A percentile compares a stretch with the other conserved stretches of the same genome.
Conservation (phyloP, 169 alveolate species). For the Cryptosporidium tyzzeri region DNA sequence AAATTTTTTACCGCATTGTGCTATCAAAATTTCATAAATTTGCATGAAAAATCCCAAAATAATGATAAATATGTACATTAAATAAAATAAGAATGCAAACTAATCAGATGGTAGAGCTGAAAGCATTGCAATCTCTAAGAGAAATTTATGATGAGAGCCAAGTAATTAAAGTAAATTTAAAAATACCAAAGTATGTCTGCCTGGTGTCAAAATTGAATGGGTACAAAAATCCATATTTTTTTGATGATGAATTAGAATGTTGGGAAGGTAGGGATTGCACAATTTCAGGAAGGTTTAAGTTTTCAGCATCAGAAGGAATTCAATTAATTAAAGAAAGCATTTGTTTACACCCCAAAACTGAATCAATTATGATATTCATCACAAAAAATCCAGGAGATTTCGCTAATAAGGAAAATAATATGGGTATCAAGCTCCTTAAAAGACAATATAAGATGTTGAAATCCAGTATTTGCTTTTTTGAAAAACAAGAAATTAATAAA, state of each 20-base stretch:
- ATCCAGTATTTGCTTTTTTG: conserved; percentile 4
- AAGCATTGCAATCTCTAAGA: conserved; percentile 40
- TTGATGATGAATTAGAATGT: conserved; percentile 45
- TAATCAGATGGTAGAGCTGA: conserved; percentile 42
- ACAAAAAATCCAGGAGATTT: conserved; percentile 12
- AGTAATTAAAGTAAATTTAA: conserved; percentile 8
- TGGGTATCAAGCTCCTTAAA: conserved; percentile 27
- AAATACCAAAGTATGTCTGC: conserved; percentile 27
- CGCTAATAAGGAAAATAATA: conserved; percentile 1
- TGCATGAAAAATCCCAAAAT: conserved; percentile 7
- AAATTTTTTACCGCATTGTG: conserved; percentile 35
- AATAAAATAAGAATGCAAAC: conserved; percentile 29
- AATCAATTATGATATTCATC: conserved; percentile 10
- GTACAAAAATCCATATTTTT: conserved; percentile 49
- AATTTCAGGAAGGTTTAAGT: conserved; percentile 52
- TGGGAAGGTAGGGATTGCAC: conserved; percentile 70
- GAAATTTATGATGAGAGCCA: conserved; percentile 33
- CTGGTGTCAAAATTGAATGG: conserved; percentile 50
- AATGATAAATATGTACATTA: background rate
- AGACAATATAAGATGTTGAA: conserved; percentile 38
- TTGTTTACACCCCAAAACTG: conserved; percentile 1
- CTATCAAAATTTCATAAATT: conserved; percentile 2
- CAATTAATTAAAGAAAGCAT: conserved; percentile 51
- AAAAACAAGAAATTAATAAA: background rate
- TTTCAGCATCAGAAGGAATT: conserved; percentile 43